Evolutionary conservation across 1,284 basidiomycete species (phyloP).

Genomic region (Trichosporon sp.): DNA sequence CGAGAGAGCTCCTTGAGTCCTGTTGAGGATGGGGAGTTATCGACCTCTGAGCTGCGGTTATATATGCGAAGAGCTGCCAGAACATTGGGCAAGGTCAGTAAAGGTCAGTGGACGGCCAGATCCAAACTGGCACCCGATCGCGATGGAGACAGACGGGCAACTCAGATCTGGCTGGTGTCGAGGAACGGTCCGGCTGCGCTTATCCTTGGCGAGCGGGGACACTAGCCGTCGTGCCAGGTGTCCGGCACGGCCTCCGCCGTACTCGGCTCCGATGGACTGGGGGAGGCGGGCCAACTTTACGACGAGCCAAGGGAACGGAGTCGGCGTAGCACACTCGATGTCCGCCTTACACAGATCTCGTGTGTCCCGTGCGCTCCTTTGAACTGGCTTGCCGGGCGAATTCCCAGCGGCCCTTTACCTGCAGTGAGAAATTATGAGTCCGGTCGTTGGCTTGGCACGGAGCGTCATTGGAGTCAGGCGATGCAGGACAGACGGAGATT

Average conservation of each 20-base stretch:
- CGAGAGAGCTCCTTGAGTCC: not conserved
- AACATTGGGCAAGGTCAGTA: not conserved
- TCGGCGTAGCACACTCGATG: not conserved
- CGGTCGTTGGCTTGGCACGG: not conserved
- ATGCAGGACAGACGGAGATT: not conserved
- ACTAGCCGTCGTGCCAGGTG: not conserved
- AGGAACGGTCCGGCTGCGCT: not conserved
- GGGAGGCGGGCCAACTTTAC: not conserved
- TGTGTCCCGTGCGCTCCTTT: not conserved
- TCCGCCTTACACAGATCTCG: not conserved
- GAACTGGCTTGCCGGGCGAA: not conserved
- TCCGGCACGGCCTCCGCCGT: not conserved
- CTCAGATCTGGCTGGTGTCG: not conserved
- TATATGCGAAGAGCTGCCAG: not conserved
- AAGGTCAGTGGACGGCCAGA: not conserved
- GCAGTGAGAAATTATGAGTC: no score
- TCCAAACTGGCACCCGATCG: not conserved
- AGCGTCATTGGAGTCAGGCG: not conserved
- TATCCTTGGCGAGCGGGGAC: not conserved
- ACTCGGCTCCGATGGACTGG: slow-evolving; percentile 8
- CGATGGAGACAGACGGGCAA: not conserved
- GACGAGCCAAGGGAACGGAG: not conserved
- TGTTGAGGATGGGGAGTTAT: not conserved
- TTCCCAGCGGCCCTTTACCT: not conserved
- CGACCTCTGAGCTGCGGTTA: not conserved